Base-by-base conservation (phyloP, 306 rosid genomes). In the Phaseolus lunatus region DNA sequence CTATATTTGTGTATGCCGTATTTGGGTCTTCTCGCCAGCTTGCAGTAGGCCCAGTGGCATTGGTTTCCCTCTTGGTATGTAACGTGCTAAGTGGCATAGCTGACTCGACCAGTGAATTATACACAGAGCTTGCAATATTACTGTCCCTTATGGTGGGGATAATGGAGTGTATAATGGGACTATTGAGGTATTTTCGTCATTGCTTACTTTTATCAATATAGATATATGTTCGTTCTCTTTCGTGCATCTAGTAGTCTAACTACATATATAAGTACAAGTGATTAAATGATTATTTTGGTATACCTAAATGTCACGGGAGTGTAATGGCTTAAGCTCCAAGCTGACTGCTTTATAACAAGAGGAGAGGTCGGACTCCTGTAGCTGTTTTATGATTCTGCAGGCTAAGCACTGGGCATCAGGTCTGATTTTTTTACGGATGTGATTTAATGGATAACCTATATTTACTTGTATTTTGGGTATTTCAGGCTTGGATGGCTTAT, bases 11-110 rank as follows among this genome's bases (percentile, higher is more conserved):
- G 64, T 95, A 95, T 73, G 97, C 97, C 47, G 31, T 92, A 77
- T 95, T 95, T 86, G 98, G 98, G 58, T 95, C 98, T 27, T 95
- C 98, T 62, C 97, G 97, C 69, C 97, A 95, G 92, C 97, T 95
- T 79, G 98, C 98, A 52, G 99, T 95, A 76, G 99, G 99, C 26
- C 99, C 97, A 1, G 99, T 95, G 31, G 99, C 99, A n/a, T 87
- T 95, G 89, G 96, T 95, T 86, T 95, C 99, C 77, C 97, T 95
- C 73, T 85, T 95, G 80, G 96, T 90, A 72, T 66, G 77, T 10
- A 92, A 95, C 74, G 96, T 92, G 76, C 87, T 95, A 61, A 65
- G 96, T 84, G 81, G 87, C 74, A 87, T 95, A 14, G 88, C 86
- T 86, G 94, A 92, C 85, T 69, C 99, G 48, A 86, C 97, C 59